Conservation (phyloP, 495 filamentous ascomycete species). For the Sordaria brevicollis region DNA sequence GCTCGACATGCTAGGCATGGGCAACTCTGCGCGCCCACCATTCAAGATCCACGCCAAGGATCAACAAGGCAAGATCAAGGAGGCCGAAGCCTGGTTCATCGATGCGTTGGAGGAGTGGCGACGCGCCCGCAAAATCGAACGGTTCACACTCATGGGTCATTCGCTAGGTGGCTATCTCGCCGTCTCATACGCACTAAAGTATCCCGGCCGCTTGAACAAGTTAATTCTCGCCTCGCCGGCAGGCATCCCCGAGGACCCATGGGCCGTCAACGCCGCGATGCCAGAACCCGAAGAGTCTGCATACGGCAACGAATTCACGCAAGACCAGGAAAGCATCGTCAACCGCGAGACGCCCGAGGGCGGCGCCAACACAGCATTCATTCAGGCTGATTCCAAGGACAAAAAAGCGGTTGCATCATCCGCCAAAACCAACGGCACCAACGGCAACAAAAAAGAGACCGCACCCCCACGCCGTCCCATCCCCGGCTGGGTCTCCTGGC, state of each 20-base stretch:
- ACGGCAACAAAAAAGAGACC: neutral
- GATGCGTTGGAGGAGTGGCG: slow-evolving; percentile 97
- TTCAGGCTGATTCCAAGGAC: slow-evolving; percentile 4
- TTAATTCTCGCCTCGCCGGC: slow-evolving; percentile 90
- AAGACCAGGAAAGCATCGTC: slow-evolving; percentile 56
- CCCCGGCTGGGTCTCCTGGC: slow-evolving; percentile 76
- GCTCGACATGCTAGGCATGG: slow-evolving; percentile 90
- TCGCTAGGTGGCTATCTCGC: slow-evolving; percentile 91
- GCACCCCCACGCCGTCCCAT: slow-evolving; percentile 44
- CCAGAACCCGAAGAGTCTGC: slow-evolving; percentile 64
- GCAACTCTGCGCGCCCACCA: slow-evolving; percentile 70
- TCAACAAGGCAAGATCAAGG: slow-evolving; percentile 67
- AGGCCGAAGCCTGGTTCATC: slow-evolving; percentile 93
- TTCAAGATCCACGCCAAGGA: slow-evolving; percentile 80
- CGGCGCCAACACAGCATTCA: slow-evolving; percentile 8
- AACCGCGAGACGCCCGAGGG: slow-evolving; percentile 10
- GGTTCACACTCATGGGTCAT: slow-evolving; percentile 87
- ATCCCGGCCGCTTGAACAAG: slow-evolving; percentile 88
- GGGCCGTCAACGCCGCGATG: slow-evolving; percentile 72
- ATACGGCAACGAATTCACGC: slow-evolving; percentile 60
- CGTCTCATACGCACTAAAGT: slow-evolving; percentile 90
- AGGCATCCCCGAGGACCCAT: slow-evolving; percentile 90
- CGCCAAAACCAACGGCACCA: neutral
- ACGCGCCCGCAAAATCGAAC: slow-evolving; percentile 73
- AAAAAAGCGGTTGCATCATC: slow-evolving; percentile 16